Evolutionary conservation across 1,284 basidiomycete species (phyloP), one percentile per base, ranked within the genome.

Genomic region (Boletellus deceptivus): DNA sequence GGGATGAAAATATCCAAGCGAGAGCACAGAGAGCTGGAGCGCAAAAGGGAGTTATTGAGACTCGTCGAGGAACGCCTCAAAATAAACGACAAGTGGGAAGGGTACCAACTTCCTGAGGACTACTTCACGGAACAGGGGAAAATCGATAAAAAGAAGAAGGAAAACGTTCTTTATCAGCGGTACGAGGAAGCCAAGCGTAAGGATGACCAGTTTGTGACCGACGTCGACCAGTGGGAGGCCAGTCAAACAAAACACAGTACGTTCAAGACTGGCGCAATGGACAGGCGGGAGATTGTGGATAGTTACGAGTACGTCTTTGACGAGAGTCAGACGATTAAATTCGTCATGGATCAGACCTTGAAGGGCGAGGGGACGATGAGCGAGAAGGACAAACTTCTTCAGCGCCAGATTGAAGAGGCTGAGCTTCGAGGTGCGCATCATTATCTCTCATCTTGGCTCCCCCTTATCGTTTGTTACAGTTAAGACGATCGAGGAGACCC

Each of bases 81-180:
- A 64, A 97, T 99, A 55, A 91, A 94, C 67, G 94, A 97, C 73
- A 91, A 92, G 56, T 91, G 81, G 70, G 94, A 97, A 55, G 94
- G 94, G 5, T 98, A 98, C 63, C 89, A 89, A 73, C 79, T 97
- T 35, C 95, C 94, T 0, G 94, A 97, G 61, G 96, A 99, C 72
- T 99, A 99, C 65, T 81, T 98, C 62, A 99, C 96, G 0, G 96
- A 98, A 64, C 93, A 98, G 69, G 97, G 97, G n/a, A 96, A 94
- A 70, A 91, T 99, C 55, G 95, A 99, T 78, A 89, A 86, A 71
- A 95, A 97, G 75, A 95, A 93, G 73, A 96, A 98, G 68, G 86
- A 96, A 67, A 88, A 90, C 59, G 94, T 91, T 0, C 72, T 99
- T 45, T 98, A 98, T 68, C 84, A 93, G 61, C 89, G 97, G 31